Conservation (phyloP, 164 flowering plant genomes). For the Amborella trichopoda region DNA sequence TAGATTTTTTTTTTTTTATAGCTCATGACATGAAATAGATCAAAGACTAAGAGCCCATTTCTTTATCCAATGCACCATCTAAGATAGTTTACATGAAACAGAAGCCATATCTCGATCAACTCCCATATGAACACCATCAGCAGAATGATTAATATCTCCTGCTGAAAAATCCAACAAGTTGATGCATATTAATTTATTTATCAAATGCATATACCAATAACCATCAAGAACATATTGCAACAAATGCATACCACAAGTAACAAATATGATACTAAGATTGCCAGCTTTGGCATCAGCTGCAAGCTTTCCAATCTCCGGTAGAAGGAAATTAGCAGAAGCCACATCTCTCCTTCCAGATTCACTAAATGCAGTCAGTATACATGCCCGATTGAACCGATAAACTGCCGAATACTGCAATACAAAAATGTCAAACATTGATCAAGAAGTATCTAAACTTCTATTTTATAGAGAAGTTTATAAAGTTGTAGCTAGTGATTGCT, state of each 20-base stretch:
- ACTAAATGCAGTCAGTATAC: slow-evolving; percentile 24
- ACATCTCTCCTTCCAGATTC: slow-evolving; percentile 28
- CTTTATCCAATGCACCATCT: too few species aligned
- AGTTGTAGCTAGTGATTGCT: not conserved
- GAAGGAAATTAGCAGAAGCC: slow-evolving; percentile 43
- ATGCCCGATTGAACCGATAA: slow-evolving; percentile 31
- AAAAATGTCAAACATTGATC: not conserved
- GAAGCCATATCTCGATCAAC: slow-evolving; percentile 17
- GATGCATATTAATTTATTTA: not conserved
- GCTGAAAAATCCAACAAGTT: slow-evolving; percentile 18
- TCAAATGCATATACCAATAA: not conserved
- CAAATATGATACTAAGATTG: slow-evolving; percentile 43
- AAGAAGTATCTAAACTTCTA: not conserved
- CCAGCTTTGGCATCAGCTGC: slow-evolving; percentile 42
- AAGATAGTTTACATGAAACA: slow-evolving; percentile 27
- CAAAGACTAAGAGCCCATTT: too few species aligned
- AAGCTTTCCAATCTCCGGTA: slow-evolving; percentile 62
- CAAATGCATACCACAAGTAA: slow-evolving; percentile 51
- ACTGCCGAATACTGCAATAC: slow-evolving; percentile 30
- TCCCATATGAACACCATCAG: slow-evolving; percentile 15
- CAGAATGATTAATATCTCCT: slow-evolving; percentile 13
- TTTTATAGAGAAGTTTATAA: not conserved
- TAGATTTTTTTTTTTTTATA: too few species aligned
- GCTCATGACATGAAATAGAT: too few species aligned
- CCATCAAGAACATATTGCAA: not conserved